Percentiles rank a stretch among this genome's conserved stretches.
These are phyloP conservation scores for Venturia asperata DNA, from an alignment of 2,329 filamentous ascomycete genomes.

Conservation along the genomic window DNA sequence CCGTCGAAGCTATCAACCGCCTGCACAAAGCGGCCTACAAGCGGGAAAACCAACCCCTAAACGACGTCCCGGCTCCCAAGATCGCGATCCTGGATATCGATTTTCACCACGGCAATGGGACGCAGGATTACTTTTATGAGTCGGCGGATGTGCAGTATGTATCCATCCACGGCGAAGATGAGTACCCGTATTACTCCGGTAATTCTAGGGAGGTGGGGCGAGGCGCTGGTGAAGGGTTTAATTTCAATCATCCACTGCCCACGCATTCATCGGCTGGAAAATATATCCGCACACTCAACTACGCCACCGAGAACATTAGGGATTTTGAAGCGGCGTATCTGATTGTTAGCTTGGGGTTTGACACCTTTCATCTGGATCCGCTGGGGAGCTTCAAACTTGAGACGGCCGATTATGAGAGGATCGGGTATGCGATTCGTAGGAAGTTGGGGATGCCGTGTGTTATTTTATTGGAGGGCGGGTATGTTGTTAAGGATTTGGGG, in stretches of 20 bases:
- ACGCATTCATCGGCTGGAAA: background rate
- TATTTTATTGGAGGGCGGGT: slow-evolving; percentile 19
- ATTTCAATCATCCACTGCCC: slow-evolving; percentile 21
- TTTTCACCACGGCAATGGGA: slow-evolving; percentile 29
- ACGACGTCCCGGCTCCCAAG: slow-evolving; percentile 11
- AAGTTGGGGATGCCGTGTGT: slow-evolving; percentile 6
- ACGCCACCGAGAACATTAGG: slow-evolving; percentile 21
- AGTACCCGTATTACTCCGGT: slow-evolving; percentile 30
- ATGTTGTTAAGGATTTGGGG: slow-evolving; percentile 19
- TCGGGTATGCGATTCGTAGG: background rate
- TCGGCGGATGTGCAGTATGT: slow-evolving; percentile 29
- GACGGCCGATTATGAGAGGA: slow-evolving; percentile 20
- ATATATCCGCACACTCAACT: slow-evolving; percentile 19
- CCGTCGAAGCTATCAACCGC: slow-evolving; percentile 22
- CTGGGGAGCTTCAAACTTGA: slow-evolving; percentile 21
- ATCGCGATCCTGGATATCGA: slow-evolving; percentile 27
- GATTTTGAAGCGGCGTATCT: slow-evolving; percentile 23
- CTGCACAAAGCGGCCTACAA: background rate
- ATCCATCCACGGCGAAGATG: slow-evolving; percentile 31
- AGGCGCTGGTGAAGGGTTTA: slow-evolving; percentile 23
- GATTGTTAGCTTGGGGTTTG: slow-evolving; percentile 26
- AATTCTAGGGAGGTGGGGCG: slow-evolving; percentile 22
- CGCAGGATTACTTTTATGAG: slow-evolving; percentile 28
- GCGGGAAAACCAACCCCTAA: background rate
- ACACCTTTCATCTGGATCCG: slow-evolving; percentile 26